Conservation (phyloP, 768 basidiomycete genomes). For the Tubosaeta sp. region DNA sequence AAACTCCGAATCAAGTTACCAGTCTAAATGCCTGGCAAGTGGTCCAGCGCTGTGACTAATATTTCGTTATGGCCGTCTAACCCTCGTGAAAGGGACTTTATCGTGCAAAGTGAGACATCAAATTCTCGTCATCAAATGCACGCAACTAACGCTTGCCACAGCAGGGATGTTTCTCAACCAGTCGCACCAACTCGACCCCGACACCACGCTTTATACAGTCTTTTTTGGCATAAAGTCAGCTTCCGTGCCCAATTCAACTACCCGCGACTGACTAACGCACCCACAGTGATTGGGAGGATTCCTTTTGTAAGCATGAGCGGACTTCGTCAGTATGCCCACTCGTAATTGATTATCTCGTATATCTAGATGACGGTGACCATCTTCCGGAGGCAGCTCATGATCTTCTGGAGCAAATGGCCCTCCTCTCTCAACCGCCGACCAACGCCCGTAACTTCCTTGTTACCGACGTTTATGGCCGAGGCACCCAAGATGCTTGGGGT, state of each 20-base stretch:
- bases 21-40: slow-evolving; percentile 13
- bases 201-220: slow-evolving; percentile 45
- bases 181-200: slow-evolving; percentile 39
- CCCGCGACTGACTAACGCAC: slow-evolving; percentile 1
- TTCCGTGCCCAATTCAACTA: background rate
- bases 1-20: background rate
- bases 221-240: slow-evolving; percentile 56
- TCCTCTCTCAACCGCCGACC: slow-evolving; percentile 47
- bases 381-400: slow-evolving; percentile 41
- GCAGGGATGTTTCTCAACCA: slow-evolving; percentile 44
- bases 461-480: slow-evolving; percentile 48
- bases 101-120: slow-evolving; percentile 39
- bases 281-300: slow-evolving; percentile 41
- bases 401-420: slow-evolving; percentile 41
- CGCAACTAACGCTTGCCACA: slow-evolving; percentile 12
- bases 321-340: background rate
- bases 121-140: background rate
- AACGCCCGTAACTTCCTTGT: slow-evolving; percentile 48
- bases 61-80: slow-evolving; percentile 50
- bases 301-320: slow-evolving; percentile 30
- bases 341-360: background rate
- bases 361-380: slow-evolving; percentile 42
- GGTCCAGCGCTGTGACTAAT: slow-evolving; percentile 43
- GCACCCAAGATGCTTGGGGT: slow-evolving; percentile 36
- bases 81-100: slow-evolving; percentile 43